phyloP scores from a whole-genome alignment of 2,329 filamentous ascomycete genomes.

The Biscogniauxia mediterranea region DNA sequence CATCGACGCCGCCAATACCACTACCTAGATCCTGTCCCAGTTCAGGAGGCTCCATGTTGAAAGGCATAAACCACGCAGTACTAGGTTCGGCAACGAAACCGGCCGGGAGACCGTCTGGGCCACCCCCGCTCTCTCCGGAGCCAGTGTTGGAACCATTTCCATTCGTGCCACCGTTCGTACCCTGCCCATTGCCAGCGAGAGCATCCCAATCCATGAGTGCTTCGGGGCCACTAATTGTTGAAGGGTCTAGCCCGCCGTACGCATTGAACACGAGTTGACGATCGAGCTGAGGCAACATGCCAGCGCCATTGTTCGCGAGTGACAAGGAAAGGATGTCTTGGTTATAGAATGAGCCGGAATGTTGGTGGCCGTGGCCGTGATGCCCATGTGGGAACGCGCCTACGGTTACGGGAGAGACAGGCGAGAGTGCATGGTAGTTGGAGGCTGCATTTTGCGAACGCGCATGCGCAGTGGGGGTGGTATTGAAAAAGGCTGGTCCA shows the following conservation, averaged over 20 bases:
- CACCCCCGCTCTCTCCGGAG: constrained; percentile 28
- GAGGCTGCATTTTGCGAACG: constrained; percentile 37
- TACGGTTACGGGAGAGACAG: constrained; percentile 47
- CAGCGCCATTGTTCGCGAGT: constrained; percentile 47
- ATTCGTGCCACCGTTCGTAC: constrained; percentile 29
- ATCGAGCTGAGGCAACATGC: constrained; percentile 67
- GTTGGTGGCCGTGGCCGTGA: constrained; percentile 30
- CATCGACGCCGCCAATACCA: constrained; percentile 44
- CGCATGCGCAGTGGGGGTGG: constrained; percentile 39
- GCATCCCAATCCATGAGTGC: constrained; percentile 47
- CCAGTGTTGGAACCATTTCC: constrained; percentile 29
- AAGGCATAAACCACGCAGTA: constrained; percentile 88
- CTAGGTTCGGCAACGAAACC: constrained; percentile 43
- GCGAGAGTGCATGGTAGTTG: constrained; percentile 49
- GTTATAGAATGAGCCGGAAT: constrained; percentile 43
- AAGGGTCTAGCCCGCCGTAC: constrained; percentile 56
- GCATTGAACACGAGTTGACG: constrained; percentile 74
- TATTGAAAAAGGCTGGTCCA: constrained; percentile 40
- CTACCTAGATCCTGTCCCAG: constrained; percentile 48
- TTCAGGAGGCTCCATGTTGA: constrained; percentile 80
- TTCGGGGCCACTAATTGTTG: constrained; percentile 37
- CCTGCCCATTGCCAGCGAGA: constrained; percentile 34
- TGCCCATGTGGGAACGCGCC: constrained; percentile 25
- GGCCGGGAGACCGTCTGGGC: constrained; percentile 25
- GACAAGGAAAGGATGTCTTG: constrained; percentile 54